phyloP scores from a whole-genome alignment of 768 basidiomycete species.

The Cystobasidium tubakii region DNA sequence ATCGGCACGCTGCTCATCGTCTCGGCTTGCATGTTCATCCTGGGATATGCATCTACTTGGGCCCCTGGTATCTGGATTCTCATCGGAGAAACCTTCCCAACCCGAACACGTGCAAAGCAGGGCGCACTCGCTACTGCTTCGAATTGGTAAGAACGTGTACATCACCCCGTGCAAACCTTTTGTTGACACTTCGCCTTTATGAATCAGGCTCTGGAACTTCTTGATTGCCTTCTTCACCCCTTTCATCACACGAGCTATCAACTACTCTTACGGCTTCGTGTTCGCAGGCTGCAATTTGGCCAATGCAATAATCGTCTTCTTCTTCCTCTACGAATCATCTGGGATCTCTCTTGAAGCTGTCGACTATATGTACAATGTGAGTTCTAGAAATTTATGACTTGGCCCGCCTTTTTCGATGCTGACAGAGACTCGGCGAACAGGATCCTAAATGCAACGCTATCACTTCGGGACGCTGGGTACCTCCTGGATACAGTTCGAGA shows the following conservation, averaged over 20 bases:
- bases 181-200: neutral
- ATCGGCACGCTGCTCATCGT: conserved; percentile 65
- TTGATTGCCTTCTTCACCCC: conserved; percentile 57
- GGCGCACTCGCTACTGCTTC: conserved; percentile 61
- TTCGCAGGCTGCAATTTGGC: conserved; percentile 52
- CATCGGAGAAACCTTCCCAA: conserved; percentile 61
- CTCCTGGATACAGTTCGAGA: conserved; percentile 22
- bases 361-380: conserved; percentile 32
- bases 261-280: conserved; percentile 31
- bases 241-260: conserved; percentile 32
- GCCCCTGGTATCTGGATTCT: conserved; percentile 69
- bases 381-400: no score
- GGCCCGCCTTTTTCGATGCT: neutral
- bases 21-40: conserved; percentile 64
- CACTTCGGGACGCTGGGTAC: conserved; percentile 3
- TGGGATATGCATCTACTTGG: conserved; percentile 64
- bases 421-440: neutral
- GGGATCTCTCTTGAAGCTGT: conserved; percentile 60
- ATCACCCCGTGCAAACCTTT: neutral
- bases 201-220: conserved; percentile 51
- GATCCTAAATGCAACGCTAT: conserved; percentile 8
- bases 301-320: conserved; percentile 60
- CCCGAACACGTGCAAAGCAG: conserved; percentile 57
- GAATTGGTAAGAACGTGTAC: conserved; percentile 53
- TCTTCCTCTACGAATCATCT: conserved; percentile 71